Evolutionary conservation across 108 stramenopile genomes (phyloP).

Genomic region (Nannochloropsis salina): DNA sequence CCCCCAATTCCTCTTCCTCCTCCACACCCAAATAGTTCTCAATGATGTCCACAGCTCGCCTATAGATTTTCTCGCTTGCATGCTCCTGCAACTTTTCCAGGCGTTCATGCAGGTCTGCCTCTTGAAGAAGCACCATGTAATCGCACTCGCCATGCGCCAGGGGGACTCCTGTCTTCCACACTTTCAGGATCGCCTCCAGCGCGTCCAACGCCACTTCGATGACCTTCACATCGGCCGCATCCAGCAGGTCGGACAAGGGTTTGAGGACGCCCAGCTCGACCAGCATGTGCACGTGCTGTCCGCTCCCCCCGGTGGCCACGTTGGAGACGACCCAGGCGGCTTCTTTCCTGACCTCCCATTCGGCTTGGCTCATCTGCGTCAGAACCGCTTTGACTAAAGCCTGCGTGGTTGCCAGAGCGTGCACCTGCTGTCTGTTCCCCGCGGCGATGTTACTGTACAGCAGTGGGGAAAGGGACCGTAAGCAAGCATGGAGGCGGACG

Average conservation of each 20-base stretch:
- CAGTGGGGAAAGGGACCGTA: slow-evolving; percentile 62
- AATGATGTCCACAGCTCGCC: slow-evolving; percentile 63
- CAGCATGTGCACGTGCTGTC: slow-evolving; percentile 42
- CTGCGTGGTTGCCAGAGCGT: slow-evolving; percentile 38
- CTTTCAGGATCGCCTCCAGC: slow-evolving; percentile 60
- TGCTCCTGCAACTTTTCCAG: slow-evolving; percentile 74
- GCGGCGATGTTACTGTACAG: slow-evolving; percentile 83
- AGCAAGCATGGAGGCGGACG: not conserved
- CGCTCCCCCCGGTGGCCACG: slow-evolving; percentile 64
- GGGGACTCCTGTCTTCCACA: not conserved
- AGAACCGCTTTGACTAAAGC: slow-evolving; percentile 56
- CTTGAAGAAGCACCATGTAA: slow-evolving; percentile 25
- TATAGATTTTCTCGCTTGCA: slow-evolving; percentile 61
- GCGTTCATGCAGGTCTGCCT: slow-evolving; percentile 62
- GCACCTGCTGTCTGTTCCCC: slow-evolving; percentile 70
- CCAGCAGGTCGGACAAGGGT: slow-evolving; percentile 64
- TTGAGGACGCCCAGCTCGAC: slow-evolving; percentile 65
- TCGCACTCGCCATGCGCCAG: not conserved
- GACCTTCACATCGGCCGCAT: slow-evolving; percentile 58
- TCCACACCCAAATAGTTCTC: slow-evolving; percentile 73
- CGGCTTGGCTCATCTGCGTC: slow-evolving; percentile 56
- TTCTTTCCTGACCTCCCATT: slow-evolving; percentile 83
- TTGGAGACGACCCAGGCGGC: slow-evolving; percentile 76
- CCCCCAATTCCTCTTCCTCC: slow-evolving; percentile 60
- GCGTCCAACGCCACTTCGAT: slow-evolving; percentile 65